Percentiles rank a stretch among this genome's conserved stretches.
phyloP scores from a whole-genome alignment of 371 early-diverging fungal species.

The Globomyces sp. region DNA sequence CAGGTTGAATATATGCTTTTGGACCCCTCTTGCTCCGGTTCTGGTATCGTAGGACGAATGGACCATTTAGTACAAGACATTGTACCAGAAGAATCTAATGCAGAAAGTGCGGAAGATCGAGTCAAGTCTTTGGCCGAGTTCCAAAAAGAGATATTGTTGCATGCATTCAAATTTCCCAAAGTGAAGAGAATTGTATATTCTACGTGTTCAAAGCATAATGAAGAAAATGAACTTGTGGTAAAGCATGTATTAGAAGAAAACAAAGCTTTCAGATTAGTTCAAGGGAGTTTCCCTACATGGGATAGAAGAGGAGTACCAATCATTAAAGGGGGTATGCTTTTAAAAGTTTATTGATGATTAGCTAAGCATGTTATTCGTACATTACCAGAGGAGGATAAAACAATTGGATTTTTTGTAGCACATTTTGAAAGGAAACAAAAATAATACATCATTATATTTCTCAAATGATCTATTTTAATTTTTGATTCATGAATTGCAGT shows the following conservation, averaged over 20 bases:
- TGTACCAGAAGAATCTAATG: constrained; percentile 19
- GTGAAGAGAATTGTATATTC: constrained; percentile 91
- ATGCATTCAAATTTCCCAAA: constrained; percentile 73
- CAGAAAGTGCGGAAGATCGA: constrained; percentile 41
- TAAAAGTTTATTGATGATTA: neutral
- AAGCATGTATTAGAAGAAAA: constrained; percentile 26
- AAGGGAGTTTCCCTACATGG: constrained; percentile 38
- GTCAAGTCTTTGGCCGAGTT: constrained; percentile 61
- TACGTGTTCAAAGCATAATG: constrained; percentile 93
- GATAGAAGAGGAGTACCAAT: constrained; percentile 35
- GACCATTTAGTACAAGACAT: constrained; percentile 65
- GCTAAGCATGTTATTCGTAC: constrained; percentile 21
- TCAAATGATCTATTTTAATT: too few relatives aligned
- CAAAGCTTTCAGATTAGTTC: constrained; percentile 27
- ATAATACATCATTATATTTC: too few relatives aligned
- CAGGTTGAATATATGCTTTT: constrained; percentile 86
- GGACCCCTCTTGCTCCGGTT: constrained; percentile 99
- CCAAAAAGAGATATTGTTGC: constrained; percentile 47
- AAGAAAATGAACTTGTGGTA: constrained; percentile 98
- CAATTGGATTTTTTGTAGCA: constrained; percentile 53
- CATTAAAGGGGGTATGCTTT: constrained; percentile 20
- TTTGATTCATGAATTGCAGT: too few relatives aligned
- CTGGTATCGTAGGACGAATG: constrained; percentile 88
- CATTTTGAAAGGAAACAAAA: constrained; percentile 38
- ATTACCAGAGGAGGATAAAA: constrained; percentile 38